Evolutionary conservation across 2,329 filamentous ascomycete genomes (phyloP).

Genomic region (Esteya vermicola): DNA sequence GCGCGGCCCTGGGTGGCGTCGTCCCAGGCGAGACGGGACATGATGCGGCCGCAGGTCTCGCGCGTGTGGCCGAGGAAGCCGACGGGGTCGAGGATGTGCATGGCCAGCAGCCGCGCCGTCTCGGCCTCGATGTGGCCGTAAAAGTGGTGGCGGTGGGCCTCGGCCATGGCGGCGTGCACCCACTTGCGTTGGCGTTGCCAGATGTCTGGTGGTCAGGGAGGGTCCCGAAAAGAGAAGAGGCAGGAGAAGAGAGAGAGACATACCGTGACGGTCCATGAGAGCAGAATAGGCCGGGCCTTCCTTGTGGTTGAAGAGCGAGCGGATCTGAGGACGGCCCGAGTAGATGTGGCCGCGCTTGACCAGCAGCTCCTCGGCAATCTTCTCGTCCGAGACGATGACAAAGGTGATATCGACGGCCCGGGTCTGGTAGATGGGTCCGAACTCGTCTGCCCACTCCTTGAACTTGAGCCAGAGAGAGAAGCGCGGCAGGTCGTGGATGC

Average conservation of each 20-base stretch:
- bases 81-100: conserved; percentile 29
- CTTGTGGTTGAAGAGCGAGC: conserved; percentile 34
- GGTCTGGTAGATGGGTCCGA: conserved; percentile 29
- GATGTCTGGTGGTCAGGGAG: conserved; percentile 18
- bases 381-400: conserved; percentile 31
- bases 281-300: conserved; percentile 32
- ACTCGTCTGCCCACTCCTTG: conserved; percentile 28
- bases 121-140: conserved; percentile 34
- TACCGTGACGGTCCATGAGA: conserved; percentile 34
- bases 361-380: conserved; percentile 32
- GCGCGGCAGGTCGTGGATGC: conserved; percentile 32
- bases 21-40: conserved; percentile 35
- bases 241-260: too few species aligned
- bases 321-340: conserved; percentile 33
- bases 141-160: conserved; percentile 24
- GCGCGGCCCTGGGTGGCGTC: conserved; percentile 29
- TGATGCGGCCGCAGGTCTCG: conserved; percentile 34
- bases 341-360: conserved; percentile 35
- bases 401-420: conserved; percentile 24
- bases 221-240: not conserved
- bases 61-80: conserved; percentile 30
- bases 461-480: conserved; percentile 36
- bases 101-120: conserved; percentile 28
- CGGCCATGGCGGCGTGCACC: conserved; percentile 31
- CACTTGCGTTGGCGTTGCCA: conserved; percentile 36